These are phyloP conservation scores for Lepidium aucheri DNA, from an alignment of 345 rosid genomes.

Conservation along the genomic window DNA sequence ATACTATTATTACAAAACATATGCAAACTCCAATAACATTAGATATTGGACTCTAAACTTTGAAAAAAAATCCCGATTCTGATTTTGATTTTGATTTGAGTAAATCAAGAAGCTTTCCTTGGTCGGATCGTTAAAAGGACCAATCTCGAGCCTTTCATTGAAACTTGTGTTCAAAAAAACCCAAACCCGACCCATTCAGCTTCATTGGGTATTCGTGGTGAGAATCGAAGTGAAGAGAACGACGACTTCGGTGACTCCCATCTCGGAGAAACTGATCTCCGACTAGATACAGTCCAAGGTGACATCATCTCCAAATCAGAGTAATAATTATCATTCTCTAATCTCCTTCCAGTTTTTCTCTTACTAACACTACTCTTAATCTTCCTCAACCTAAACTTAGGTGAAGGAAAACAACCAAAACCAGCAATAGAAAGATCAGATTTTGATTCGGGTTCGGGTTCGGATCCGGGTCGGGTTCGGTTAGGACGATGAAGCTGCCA, in stretches of 20 bases:
- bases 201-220: conserved; percentile 48
- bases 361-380: conserved; percentile 25
- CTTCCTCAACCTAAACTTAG: conserved; percentile 35
- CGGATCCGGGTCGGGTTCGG: conserved; percentile 32
- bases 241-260: conserved; percentile 53
- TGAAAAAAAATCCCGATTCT: too few relatives aligned
- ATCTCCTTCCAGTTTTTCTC: conserved; percentile 12
- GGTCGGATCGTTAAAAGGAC: conserved; percentile 13
- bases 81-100: not conserved
- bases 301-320: conserved; percentile 43
- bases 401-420: conserved; percentile 67
- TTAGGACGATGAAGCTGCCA: conserved; percentile 43
- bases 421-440: conserved; percentile 7
- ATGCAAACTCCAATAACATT: not conserved
- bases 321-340: conserved; percentile 25
- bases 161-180: conserved; percentile 34
- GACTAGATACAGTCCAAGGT: conserved; percentile 52
- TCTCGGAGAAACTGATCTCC: conserved; percentile 48
- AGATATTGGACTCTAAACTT: not conserved
- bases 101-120: not conserved
- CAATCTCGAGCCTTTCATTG: not conserved
- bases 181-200: conserved; percentile 74
- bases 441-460: conserved; percentile 22
- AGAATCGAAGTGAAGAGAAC: conserved; percentile 49
- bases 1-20: not conserved